These are phyloP conservation scores for Penicillium crystallinum DNA, from an alignment of 495 filamentous ascomycete genomes.

Conservation along the genomic window DNA sequence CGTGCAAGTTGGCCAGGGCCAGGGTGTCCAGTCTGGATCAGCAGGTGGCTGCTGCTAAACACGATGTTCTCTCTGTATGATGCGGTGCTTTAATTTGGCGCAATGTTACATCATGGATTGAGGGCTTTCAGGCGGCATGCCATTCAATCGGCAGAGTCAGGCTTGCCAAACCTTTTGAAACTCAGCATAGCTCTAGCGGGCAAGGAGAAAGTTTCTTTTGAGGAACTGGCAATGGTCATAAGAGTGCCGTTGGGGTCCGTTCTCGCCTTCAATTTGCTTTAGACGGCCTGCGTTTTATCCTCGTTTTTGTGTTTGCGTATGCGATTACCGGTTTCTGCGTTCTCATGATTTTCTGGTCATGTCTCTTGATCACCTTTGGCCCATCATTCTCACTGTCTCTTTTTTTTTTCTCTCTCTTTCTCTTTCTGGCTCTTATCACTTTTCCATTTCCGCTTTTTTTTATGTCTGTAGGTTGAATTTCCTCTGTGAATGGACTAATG, in stretches of 20 bases:
- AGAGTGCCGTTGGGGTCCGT: conserved; percentile 16
- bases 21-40: conserved; percentile 87
- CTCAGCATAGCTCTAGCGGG: conserved; percentile 12
- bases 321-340: conserved; percentile 27
- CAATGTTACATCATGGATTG: conserved; percentile 29
- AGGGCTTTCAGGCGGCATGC: conserved; percentile 17
- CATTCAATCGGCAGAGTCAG: conserved; percentile 15
- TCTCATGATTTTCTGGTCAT: conserved; percentile 21
- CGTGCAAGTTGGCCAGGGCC: conserved; percentile 88
- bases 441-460: conserved; percentile 15
- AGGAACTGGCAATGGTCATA: conserved; percentile 15
- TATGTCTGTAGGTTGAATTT: conserved; percentile 38
- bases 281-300: conserved; percentile 34
- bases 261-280: conserved; percentile 32
- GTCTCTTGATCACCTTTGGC: conserved; percentile 20
- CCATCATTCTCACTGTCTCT: conserved; percentile 26
- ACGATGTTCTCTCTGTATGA: conserved; percentile 11
- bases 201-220: conserved; percentile 6
- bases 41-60: conserved; percentile 91
- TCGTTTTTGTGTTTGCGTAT: conserved; percentile 22
- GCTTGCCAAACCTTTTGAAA: conserved; percentile 14
- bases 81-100: conserved; percentile 31
- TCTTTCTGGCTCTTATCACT: conserved; percentile 10
- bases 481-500: conserved; percentile 40
- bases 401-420: conserved; percentile 10